Conservation (phyloP, 345 rosid genomes). For the Arabidopsis thaliana region DNA sequence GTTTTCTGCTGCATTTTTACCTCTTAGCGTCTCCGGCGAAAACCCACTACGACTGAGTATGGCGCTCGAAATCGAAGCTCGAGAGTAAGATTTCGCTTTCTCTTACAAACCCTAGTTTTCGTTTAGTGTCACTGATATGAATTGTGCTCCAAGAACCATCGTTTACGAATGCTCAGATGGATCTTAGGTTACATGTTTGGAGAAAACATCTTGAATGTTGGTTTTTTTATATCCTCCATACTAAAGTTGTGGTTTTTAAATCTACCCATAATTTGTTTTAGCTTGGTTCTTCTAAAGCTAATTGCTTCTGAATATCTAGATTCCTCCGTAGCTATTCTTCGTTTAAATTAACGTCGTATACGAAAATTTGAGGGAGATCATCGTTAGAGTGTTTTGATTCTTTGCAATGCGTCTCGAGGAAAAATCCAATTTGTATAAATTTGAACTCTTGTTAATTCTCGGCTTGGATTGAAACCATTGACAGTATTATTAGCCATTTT, state of each 20-base stretch:
- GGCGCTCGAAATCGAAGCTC: slow-evolving; percentile 95
- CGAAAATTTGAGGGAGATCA: too few relatives aligned
- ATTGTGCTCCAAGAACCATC: slow-evolving; percentile 13
- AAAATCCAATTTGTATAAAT: neutral
- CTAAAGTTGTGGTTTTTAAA: neutral
- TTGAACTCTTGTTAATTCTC: neutral
- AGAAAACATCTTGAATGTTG: neutral
- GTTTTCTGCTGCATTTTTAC: neutral
- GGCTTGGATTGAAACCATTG: neutral
- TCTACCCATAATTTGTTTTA: neutral
- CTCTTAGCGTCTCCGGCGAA: slow-evolving; percentile 36
- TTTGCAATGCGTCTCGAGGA: neutral
- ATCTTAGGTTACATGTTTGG: slow-evolving; percentile 33
- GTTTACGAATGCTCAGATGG: slow-evolving; percentile 22
- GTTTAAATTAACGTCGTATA: too few relatives aligned
- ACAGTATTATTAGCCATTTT: neutral
- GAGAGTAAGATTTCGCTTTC: slow-evolving; percentile 64
- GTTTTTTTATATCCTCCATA: neutral
- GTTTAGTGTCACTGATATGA: neutral
- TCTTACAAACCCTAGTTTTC: neutral
- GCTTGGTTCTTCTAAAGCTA: slow-evolving; percentile 10
- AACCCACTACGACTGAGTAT: slow-evolving; percentile 44
- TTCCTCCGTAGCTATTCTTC: neutral
- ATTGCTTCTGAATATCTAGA: neutral
- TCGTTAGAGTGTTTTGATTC: too few relatives aligned